Percentiles rank a stretch among this genome's conserved stretches.
Conservation (phyloP, 169 alveolate genomes). For the Babesia ovata region DNA sequence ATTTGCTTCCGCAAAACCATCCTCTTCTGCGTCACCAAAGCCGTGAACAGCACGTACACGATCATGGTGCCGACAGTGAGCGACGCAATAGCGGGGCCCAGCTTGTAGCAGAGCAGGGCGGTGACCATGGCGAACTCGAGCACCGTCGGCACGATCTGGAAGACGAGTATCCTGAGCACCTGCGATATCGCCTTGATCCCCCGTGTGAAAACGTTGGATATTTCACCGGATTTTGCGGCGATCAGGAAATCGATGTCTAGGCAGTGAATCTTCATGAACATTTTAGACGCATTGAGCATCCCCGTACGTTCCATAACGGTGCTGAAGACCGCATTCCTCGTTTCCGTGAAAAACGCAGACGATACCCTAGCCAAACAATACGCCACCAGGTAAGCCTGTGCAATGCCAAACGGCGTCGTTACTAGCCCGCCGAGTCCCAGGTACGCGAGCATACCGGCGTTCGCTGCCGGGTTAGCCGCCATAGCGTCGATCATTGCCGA, state of each 20-base stretch:
- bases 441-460: constrained; percentile 8
- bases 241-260: constrained; percentile 75
- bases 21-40: constrained; percentile 80
- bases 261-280: constrained; percentile 77
- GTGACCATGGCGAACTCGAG: constrained; percentile 82
- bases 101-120: constrained; percentile 78
- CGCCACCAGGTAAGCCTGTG: constrained; percentile 47
- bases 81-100: constrained; percentile 80
- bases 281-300: constrained; percentile 70
- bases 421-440: constrained; percentile 30
- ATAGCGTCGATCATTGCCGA: constrained; percentile 49
- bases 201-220: constrained; percentile 73
- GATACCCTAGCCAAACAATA: constrained; percentile 31
- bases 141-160: constrained; percentile 80
- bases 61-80: constrained; percentile 79
- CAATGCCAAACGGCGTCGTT: constrained; percentile 31
- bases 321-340: constrained; percentile 76
- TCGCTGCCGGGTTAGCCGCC: constrained; percentile 6
- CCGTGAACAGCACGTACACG: constrained; percentile 78
- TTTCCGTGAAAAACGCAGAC: constrained; percentile 67
- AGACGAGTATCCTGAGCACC: constrained; percentile 73
- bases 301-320: constrained; percentile 75
- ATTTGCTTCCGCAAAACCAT: constrained; percentile 78
- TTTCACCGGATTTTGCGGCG: constrained; percentile 76
- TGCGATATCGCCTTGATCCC: constrained; percentile 80